A percentile compares a stretch with the other conserved stretches of the same genome.
Conservation (phyloP, 257 asterid genomes). For the Verbena officinalis region DNA sequence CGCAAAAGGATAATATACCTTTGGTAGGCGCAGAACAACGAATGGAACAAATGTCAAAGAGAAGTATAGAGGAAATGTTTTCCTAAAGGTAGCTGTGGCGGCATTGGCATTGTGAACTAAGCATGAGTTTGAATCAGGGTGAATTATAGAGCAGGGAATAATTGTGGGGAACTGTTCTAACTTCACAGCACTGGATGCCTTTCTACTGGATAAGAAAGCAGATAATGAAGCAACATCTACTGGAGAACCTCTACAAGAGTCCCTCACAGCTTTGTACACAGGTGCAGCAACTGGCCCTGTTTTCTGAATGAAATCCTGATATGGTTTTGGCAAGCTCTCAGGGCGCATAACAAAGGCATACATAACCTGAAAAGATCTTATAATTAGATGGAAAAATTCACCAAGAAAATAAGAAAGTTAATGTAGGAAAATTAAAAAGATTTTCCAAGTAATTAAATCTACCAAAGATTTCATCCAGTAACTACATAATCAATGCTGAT, state of each 20-base stretch:
- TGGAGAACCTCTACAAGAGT: constrained; percentile 93
- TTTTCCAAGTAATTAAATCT: constrained; percentile 18
- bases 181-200: constrained; percentile 50
- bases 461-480: constrained; percentile 17
- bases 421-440: background rate
- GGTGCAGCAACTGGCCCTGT: constrained; percentile 98
- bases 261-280: constrained; percentile 95
- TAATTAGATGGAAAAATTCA: constrained; percentile 16
- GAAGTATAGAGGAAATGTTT: constrained; percentile 96
- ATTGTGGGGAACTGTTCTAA: constrained; percentile 76
- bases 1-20: constrained; percentile 59
- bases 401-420: background rate
- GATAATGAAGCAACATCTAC: constrained; percentile 72
- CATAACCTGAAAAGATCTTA: constrained; percentile 71
- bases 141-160: constrained; percentile 89
- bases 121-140: constrained; percentile 83
- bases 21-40: constrained; percentile 89
- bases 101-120: constrained; percentile 82
- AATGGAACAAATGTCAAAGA: constrained; percentile 97
- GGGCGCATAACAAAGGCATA: constrained; percentile 99
- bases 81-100: constrained; percentile 79
- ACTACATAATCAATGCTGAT: constrained; percentile 3
- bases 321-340: constrained; percentile 96
- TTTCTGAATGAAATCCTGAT: constrained; percentile 96
- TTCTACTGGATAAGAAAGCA: constrained; percentile 58